A percentile compares a stretch with the other conserved stretches of the same genome.
Conservation (phyloP, 148 eudicot species). For the Rhododendron henanense region DNA sequence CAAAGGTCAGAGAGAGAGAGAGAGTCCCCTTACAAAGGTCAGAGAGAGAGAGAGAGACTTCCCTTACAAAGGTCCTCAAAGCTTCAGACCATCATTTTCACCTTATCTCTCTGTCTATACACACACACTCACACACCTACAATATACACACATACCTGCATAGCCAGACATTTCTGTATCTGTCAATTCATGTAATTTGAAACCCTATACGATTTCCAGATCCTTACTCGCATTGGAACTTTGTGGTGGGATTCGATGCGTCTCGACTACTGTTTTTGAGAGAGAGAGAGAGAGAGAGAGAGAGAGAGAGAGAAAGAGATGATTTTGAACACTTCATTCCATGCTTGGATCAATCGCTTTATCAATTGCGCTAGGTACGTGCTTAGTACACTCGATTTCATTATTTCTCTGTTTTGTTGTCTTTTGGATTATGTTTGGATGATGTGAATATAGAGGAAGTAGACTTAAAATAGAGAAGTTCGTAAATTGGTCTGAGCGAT, state of each 20-base stretch:
- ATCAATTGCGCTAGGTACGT: conserved; percentile 82
- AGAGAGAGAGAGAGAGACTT: not conserved
- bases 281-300: too few relatives aligned
- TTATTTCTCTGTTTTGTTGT: not conserved
- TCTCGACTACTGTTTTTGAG: not conserved
- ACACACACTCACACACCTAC: not conserved
- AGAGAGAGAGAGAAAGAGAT: conserved; percentile 23
- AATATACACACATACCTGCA: not conserved
- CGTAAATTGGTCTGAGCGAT: not conserved
- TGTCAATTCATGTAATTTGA: not conserved
- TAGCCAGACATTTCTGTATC: not conserved
- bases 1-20: not conserved
- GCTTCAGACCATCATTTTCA: not conserved
- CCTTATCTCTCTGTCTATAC: not conserved
- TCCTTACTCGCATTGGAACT: not conserved
- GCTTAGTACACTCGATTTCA: conserved; percentile 4
- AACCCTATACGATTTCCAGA: not conserved
- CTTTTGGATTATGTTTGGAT: conserved; percentile 2
- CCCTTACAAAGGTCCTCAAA: not conserved
- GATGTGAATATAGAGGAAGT: not conserved
- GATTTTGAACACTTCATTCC: conserved; percentile 59
- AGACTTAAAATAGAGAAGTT: not conserved
- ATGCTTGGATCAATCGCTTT: conserved; percentile 68
- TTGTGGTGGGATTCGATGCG: not conserved
- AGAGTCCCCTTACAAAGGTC: not conserved